These are phyloP conservation scores for Tetracladium setigerum DNA, from an alignment of 495 filamentous ascomycete species.

Conservation along the genomic window DNA sequence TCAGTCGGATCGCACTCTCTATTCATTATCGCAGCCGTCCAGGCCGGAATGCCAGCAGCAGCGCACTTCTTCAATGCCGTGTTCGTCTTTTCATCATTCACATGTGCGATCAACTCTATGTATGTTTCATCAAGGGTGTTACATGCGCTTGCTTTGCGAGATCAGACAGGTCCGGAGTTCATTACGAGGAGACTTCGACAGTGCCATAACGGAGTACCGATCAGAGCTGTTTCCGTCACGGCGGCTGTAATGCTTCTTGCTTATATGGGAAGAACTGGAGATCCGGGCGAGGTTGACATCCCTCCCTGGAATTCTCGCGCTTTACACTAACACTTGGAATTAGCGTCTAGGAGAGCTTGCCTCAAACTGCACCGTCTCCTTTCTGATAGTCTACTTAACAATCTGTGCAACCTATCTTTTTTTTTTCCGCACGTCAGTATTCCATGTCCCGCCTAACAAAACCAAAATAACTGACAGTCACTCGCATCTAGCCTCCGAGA, in stretches of 20 bases:
- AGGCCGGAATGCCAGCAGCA: conserved; percentile 30
- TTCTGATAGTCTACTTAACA: conserved; percentile 33
- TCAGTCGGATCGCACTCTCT: conserved; percentile 32
- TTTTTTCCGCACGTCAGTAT: conserved; percentile 32
- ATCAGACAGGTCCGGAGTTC: conserved; percentile 31
- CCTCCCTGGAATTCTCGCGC: no score
- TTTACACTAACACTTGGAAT: neutral
- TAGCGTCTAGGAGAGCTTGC: conserved; percentile 30
- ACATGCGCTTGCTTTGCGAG: conserved; percentile 36
- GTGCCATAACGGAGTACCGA: conserved; percentile 39
- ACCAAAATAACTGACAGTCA: no score
- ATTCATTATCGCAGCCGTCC: conserved; percentile 38
- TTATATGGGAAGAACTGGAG: conserved; percentile 35
- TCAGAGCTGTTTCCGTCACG: conserved; percentile 38
- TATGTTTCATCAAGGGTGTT: conserved; percentile 38
- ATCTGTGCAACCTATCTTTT: conserved; percentile 37
- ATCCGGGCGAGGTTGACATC: conserved; percentile 23
- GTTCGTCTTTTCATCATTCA: conserved; percentile 40
- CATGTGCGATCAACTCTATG: conserved; percentile 37
- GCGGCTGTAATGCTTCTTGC: conserved; percentile 36
- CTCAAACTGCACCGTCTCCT: conserved; percentile 39
- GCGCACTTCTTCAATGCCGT: conserved; percentile 42
- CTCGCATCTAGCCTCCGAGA: conserved; percentile 21
- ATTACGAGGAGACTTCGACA: conserved; percentile 26
- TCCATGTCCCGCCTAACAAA: neutral